phyloP scores from a whole-genome alignment of 2,329 filamentous ascomycete species.

The Sclerotinia trifoliorum region DNA sequence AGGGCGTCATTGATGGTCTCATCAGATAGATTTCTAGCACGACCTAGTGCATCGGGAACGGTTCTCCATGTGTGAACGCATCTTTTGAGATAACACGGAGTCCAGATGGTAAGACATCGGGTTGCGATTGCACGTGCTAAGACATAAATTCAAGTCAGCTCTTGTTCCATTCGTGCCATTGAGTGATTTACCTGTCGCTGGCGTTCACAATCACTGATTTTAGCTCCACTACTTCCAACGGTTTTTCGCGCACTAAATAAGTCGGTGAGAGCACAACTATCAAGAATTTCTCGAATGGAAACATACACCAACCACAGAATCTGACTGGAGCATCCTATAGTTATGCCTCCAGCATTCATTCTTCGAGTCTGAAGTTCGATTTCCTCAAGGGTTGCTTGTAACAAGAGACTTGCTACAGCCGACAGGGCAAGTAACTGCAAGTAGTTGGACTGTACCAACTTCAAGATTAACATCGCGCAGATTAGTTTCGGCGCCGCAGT shows the following conservation, averaged over 20 bases:
- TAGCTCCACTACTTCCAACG: constrained; percentile 39
- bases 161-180: constrained; percentile 18
- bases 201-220: constrained; percentile 35
- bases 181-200: constrained; percentile 30
- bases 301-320: constrained; percentile 46
- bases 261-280: neutral
- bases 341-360: constrained; percentile 28
- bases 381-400: constrained; percentile 41
- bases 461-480: neutral
- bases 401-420: constrained; percentile 41
- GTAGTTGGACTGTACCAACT: neutral
- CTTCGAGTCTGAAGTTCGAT: constrained; percentile 30
- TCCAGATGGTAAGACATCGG: neutral
- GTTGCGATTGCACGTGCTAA: constrained; percentile 32
- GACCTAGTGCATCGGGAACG: neutral
- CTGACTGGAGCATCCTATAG: constrained; percentile 45
- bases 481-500: neutral
- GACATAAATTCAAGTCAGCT: constrained; percentile 38
- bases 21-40: neutral
- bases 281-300: constrained; percentile 27
- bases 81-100: too few species aligned
- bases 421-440: constrained; percentile 21
- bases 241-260: constrained; percentile 31
- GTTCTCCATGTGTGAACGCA: too few species aligned
- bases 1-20: neutral